Percentiles rank a stretch among this genome's conserved stretches.
Conservation (phyloP, 352 stramenopile species). For the Blastocystis sp. region DNA sequence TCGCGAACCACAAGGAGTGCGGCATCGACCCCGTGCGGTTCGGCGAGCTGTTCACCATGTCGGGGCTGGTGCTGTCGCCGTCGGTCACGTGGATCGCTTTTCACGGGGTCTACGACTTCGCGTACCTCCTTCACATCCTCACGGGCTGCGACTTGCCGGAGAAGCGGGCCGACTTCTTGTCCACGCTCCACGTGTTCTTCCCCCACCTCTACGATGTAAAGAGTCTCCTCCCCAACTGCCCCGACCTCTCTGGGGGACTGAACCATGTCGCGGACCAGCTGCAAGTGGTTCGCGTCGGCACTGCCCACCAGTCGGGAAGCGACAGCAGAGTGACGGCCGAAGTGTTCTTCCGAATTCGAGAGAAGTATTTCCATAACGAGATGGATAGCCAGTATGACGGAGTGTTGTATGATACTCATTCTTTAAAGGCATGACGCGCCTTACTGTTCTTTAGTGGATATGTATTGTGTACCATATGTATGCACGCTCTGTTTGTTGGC, state of each 20-base stretch:
- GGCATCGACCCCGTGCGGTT: constrained; percentile 52
- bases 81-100: constrained; percentile 68
- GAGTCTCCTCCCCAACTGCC: constrained; percentile 9
- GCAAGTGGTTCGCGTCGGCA: constrained; percentile 31
- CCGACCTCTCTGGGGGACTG: constrained; percentile 6
- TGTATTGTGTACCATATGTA: constrained; percentile 52
- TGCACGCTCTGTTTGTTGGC: constrained; percentile 26
- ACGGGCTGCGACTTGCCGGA: constrained; percentile 56
- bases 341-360: constrained; percentile 30
- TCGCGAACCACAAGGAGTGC: constrained; percentile 7
- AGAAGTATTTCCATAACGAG: constrained; percentile 23
- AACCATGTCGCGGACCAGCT: constrained; percentile 51
- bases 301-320: constrained; percentile 66
- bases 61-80: constrained; percentile 45
- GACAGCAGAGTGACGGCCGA: constrained; percentile 59
- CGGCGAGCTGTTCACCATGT: constrained; percentile 72
- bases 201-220: constrained; percentile 73
- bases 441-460: constrained; percentile 51
- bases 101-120: constrained; percentile 70
- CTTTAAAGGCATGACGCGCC: constrained; percentile 1
- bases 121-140: constrained; percentile 51
- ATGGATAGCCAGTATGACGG: constrained; percentile 13
- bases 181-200: constrained; percentile 35
- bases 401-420: constrained; percentile 14
- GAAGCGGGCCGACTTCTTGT: constrained; percentile 25